Conservation (phyloP, 805 yeast species). For the Brettanomyces sp. region DNA sequence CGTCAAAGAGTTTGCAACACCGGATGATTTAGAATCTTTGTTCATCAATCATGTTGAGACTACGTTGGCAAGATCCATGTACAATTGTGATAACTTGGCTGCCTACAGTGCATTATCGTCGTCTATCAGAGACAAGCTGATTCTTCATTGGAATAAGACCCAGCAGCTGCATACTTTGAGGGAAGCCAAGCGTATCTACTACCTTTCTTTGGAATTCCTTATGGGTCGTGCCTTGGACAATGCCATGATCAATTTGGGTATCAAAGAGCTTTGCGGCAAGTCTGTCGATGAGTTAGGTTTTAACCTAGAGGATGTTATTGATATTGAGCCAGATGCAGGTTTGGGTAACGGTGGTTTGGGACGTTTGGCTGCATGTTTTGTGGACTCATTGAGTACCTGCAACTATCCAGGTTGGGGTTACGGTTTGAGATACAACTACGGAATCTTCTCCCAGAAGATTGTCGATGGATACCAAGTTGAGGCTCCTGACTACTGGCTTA, state of each 20-base stretch:
- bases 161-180: conserved; percentile 80
- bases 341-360: conserved; percentile 95
- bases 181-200: conserved; percentile 81
- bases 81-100: conserved; percentile 86
- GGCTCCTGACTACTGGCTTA: conserved; percentile 90
- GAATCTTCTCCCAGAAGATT: conserved; percentile 84
- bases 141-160: conserved; percentile 86
- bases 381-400: conserved; percentile 79
- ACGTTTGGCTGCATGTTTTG: conserved; percentile 87
- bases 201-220: conserved; percentile 76
- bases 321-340: conserved; percentile 89
- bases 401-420: conserved; percentile 96
- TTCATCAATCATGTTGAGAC: conserved; percentile 87
- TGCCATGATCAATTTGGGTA: conserved; percentile 74
- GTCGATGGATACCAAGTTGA: conserved; percentile 91
- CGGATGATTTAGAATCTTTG: conserved; percentile 52
- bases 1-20: conserved; percentile 37
- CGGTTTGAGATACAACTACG: conserved; percentile 87
- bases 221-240: conserved; percentile 96
- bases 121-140: conserved; percentile 68
- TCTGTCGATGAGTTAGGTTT: conserved; percentile 73
- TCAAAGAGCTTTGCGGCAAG: conserved; percentile 47
- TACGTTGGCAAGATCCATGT: conserved; percentile 80
- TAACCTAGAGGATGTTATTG: conserved; percentile 74
- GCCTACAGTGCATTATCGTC: conserved; percentile 86